Evolutionary conservation across 176 grass and related monocot genomes (phyloP).

Genomic region (Bonia amplexicaulis): DNA sequence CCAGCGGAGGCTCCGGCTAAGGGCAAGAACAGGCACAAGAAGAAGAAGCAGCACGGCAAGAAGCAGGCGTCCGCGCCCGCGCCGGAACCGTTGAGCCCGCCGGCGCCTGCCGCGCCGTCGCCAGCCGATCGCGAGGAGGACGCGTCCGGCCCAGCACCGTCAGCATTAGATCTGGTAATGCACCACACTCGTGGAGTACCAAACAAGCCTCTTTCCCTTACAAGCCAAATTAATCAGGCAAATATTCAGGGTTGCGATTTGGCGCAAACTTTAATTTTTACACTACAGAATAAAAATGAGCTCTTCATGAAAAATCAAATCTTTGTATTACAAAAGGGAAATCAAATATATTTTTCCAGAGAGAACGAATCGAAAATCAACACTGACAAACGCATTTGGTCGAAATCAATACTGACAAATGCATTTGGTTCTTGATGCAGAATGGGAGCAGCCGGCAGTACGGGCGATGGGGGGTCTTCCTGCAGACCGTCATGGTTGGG

Average conservation of each 20-base stretch:
- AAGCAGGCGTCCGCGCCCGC: conserved; percentile 58
- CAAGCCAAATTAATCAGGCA: too few species aligned
- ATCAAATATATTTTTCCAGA: neutral
- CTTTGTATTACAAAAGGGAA: neutral
- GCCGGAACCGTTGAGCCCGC: conserved; percentile 60
- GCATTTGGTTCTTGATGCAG: conserved; percentile 4
- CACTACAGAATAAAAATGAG: neutral
- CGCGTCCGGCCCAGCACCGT: conserved; percentile 52
- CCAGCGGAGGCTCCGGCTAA: conserved; percentile 55
- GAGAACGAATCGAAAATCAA: neutral
- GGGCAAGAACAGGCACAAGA: conserved; percentile 68
- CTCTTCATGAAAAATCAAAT: neutral
- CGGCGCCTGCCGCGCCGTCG: conserved; percentile 53
- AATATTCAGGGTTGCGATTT: neutral
- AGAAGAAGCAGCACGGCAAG: conserved; percentile 54
- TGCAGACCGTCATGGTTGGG: conserved; percentile 30
- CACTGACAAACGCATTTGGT: neutral
- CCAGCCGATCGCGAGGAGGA: conserved; percentile 42
- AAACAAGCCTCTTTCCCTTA: neutral
- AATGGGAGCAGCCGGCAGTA: conserved; percentile 10
- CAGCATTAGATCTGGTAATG: conserved; percentile 64
- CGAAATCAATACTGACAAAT: neutral
- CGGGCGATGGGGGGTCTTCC: neutral
- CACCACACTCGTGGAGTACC: neutral
- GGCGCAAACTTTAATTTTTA: neutral